Percentiles rank a stretch among this genome's conserved stretches.
Evolutionary conservation across 352 stramenopile species (phyloP).

Genomic region (Phytophthora sp.): DNA sequence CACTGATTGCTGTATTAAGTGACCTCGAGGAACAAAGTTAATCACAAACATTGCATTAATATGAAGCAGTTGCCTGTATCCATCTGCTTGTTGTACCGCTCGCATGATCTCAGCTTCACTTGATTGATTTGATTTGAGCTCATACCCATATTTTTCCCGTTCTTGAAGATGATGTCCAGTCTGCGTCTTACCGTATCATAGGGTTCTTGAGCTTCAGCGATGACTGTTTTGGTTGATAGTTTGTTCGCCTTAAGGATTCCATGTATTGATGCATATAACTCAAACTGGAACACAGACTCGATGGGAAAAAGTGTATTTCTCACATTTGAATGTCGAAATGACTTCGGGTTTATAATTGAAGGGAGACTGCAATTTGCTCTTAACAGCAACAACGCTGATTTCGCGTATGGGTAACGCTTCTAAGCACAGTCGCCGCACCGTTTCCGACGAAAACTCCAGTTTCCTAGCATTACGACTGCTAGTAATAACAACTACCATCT

Average conservation of each 20-base stretch:
- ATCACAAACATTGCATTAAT: neutral
- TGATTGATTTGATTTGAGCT: neutral
- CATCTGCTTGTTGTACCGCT: neutral
- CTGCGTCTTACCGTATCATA: neutral
- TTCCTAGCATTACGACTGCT: neutral
- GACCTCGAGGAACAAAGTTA: neutral
- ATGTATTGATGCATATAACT: conserved; percentile 12
- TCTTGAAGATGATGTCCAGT: neutral
- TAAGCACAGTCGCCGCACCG: conserved; percentile 23
- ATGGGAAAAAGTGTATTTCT: neutral
- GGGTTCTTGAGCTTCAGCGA: neutral
- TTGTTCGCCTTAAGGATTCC: conserved; percentile 11
- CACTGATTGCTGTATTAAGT: neutral
- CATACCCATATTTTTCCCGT: conserved; percentile 5
- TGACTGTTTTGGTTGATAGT: neutral
- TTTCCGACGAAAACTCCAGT: conserved; percentile 22
- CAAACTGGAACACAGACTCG: conserved; percentile 10
- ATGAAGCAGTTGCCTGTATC: neutral
- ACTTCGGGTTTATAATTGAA: conserved; percentile 6
- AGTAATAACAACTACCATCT: conserved; percentile 1
- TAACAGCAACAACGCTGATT: neutral
- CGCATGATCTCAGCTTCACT: neutral
- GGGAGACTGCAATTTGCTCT: neutral
- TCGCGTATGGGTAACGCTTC: conserved; percentile 20
- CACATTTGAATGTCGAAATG: neutral